Base-by-base conservation (phyloP, 306 rosid genomes). In the Acacia melanoxylon region DNA sequence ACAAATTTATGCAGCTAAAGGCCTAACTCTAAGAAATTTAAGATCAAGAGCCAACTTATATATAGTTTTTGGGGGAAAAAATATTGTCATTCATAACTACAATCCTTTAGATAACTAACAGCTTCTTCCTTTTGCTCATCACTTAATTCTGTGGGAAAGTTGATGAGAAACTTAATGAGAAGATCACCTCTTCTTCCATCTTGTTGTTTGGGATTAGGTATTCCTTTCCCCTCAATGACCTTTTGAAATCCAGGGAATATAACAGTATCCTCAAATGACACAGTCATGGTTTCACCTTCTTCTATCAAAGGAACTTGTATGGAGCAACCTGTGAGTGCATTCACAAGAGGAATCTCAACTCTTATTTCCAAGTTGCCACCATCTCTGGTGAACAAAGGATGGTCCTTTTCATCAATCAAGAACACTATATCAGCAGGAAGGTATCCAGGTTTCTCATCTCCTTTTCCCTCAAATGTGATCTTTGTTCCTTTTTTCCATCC, bases 401-500 rank as follows among this genome's bases (percentile, higher is more conserved):
- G 99, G 44, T 75, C 66, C 81, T 85, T 86, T 78, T 95, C 99
- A 48, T 92, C 96, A 77, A 95, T 90, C 12, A 42, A 80, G 80
- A 95, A 90, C 68, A 85, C 85, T 83, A 95, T 80, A 45, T 95
- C 98, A 4, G 98, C 92, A 0, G 98, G 99, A n/a, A 93, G 90
- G 79, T 78, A 92, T 51, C 98, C 98, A 10, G 96, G 99, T 86
- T 93, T 89, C 90, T 93, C 98, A 68, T 93, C 93, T 4, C 99
- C 99, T 31, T 91, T 93, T 66, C 93, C 97, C 78, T 93, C 97
- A 61, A 95, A 95, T 77, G 91, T 87, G 20, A 95, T 88, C 88
- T 81, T 93, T 31, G 97, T 95, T 82, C 98, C 97, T 85, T 85
- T 89, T 86, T 81, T 93, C 97, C 98, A 95, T 78, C 99, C 99